Percentiles rank a stretch among this genome's conserved stretches.
phyloP scores from a whole-genome alignment of 2,329 filamentous ascomycete genomes.

The Venturia aucupariae region DNA sequence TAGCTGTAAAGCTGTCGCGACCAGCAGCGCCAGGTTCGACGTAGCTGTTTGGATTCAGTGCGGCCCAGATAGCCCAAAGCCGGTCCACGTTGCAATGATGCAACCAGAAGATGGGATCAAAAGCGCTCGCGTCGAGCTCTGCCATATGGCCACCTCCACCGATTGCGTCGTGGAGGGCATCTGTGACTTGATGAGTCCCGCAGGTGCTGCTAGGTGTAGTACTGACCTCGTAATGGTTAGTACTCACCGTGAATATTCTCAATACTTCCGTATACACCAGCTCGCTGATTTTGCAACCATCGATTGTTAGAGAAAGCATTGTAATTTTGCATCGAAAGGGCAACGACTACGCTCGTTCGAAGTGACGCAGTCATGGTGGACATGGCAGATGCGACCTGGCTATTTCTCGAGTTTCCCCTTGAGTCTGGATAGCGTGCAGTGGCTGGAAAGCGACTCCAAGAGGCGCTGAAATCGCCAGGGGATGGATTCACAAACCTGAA shows the following conservation, averaged over 20 bases:
- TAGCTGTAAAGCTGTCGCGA: conserved; percentile 20
- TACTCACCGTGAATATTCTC: conserved; percentile 10
- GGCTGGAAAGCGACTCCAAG: conserved; percentile 14
- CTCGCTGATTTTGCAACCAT: neutral
- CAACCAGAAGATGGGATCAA: conserved; percentile 15
- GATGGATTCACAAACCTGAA: conserved; percentile 13
- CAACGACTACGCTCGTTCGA: neutral
- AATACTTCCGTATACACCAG: conserved; percentile 36
- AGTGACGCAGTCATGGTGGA: neutral
- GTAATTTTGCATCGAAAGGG: neutral
- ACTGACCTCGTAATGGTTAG: neutral
- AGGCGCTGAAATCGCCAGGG: conserved; percentile 12
- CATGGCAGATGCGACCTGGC: neutral
- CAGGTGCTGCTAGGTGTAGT: no score
- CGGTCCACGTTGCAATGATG: conserved; percentile 14
- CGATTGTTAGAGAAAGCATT: conserved; percentile 6
- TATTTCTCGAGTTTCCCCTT: neutral
- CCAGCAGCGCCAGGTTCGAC: conserved; percentile 17
- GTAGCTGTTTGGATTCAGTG: conserved; percentile 25
- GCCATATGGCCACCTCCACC: conserved; percentile 13
- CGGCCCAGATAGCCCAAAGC: conserved; percentile 21
- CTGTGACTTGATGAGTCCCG: neutral
- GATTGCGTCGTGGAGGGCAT: conserved; percentile 1
- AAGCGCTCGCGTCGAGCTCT: conserved; percentile 3
- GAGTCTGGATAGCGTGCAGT: neutral